These are phyloP conservation scores for Elsinoe arachidis DNA, from an alignment of 2,329 filamentous ascomycete species.

Conservation along the genomic window DNA sequence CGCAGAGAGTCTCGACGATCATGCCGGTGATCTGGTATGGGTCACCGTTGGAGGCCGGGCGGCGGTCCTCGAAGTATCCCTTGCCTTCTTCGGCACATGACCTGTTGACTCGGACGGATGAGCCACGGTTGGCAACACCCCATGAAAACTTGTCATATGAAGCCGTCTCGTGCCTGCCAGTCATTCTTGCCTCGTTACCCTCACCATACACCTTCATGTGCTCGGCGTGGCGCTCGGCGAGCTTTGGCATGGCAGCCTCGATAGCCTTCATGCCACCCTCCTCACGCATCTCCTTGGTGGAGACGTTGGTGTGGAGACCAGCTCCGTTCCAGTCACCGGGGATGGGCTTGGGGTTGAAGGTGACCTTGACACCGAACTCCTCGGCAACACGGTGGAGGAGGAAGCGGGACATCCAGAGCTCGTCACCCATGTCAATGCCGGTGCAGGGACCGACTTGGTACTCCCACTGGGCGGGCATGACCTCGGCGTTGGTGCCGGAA, in stretches of 20 bases:
- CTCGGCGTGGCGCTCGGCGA: conserved; percentile 41
- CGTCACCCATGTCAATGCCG: conserved; percentile 87
- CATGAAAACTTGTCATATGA: conserved; percentile 88
- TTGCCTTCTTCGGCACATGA: conserved; percentile 77
- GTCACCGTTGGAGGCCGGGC: conserved; percentile 71
- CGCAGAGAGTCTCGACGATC: conserved; percentile 60
- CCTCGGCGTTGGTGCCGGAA: conserved; percentile 97
- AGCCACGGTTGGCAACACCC: conserved; percentile 92
- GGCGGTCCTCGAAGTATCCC: conserved; percentile 76
- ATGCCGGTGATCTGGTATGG: conserved; percentile 79
- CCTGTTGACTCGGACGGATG: conserved; percentile 85
- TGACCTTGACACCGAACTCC: conserved; percentile 93
- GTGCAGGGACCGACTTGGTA: conserved; percentile 89
- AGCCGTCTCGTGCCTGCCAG: conserved; percentile 88
- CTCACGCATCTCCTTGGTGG: conserved; percentile 74
- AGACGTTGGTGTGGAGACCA: conserved; percentile 90
- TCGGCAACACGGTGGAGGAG: conserved; percentile 85
- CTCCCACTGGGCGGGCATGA: conserved; percentile 97
- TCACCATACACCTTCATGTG: conserved; percentile 86
- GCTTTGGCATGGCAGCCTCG: conserved; percentile 60
- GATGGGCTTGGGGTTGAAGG: conserved; percentile 91
- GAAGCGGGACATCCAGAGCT: conserved; percentile 91
- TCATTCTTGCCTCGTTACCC: conserved; percentile 90
- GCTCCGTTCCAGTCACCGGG: conserved; percentile 95
- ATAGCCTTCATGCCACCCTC: conserved; percentile 96